phyloP scores from a whole-genome alignment of 257 asterid species.

The Solanum gracilifrons region DNA sequence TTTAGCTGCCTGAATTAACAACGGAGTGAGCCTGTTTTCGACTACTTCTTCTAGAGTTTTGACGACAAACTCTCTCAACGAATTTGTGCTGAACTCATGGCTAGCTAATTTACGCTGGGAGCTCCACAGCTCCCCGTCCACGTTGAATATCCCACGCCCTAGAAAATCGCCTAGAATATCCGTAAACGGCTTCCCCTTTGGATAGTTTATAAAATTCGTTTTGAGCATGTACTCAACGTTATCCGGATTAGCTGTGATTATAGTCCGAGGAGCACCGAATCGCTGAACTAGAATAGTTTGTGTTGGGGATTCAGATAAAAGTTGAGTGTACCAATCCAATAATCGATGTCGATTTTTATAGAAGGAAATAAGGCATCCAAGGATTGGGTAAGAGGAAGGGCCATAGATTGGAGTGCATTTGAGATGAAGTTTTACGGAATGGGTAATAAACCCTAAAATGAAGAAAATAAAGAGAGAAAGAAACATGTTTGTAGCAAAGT shows the following conservation, averaged over 20 bases:
- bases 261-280: slow-evolving; percentile 20
- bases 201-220: slow-evolving; percentile 47
- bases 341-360: slow-evolving; percentile 49
- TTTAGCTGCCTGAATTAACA: neutral
- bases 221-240: slow-evolving; percentile 66
- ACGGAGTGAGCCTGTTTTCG: neutral
- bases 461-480: slow-evolving; percentile 6
- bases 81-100: slow-evolving; percentile 35
- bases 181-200: slow-evolving; percentile 56
- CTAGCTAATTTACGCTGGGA: slow-evolving; percentile 39
- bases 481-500: neutral
- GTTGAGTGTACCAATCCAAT: slow-evolving; percentile 55
- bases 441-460: slow-evolving; percentile 11
- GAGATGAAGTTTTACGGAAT: neutral
- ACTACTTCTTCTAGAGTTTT: slow-evolving; percentile 18
- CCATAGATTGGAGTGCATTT: neutral
- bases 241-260: slow-evolving; percentile 47
- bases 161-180: slow-evolving; percentile 54
- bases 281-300: slow-evolving; percentile 14
- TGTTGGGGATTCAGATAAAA: slow-evolving; percentile 20
- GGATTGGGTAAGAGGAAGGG: slow-evolving; percentile 4
- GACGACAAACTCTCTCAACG: slow-evolving; percentile 25
- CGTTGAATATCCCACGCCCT: slow-evolving; percentile 67
- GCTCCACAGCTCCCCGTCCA: slow-evolving; percentile 53
- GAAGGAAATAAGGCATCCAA: slow-evolving; percentile 40